Evolutionary conservation across 352 stramenopile genomes (phyloP), one percentile per base, ranked within the genome.

Genomic region (Phytophthora gonapodyides): DNA sequence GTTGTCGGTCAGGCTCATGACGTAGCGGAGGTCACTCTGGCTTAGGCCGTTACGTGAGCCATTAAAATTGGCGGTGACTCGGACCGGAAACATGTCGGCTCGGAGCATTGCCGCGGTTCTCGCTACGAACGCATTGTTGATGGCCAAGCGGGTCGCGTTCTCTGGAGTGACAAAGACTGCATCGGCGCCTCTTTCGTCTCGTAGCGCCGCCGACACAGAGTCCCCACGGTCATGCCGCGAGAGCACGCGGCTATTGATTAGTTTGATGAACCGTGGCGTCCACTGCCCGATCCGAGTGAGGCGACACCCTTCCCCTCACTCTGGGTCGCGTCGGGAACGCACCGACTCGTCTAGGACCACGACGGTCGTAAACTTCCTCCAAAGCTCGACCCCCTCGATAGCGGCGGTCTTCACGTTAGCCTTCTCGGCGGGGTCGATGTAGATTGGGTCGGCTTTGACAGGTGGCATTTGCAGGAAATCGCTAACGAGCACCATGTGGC

Each of bases 161-260:
- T 45, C 38, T 27, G 24, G 24, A 4, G 24, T 27, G 4, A 27
- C 24, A 27, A 27, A 27, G 24, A 27, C 24, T 27, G 24, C 3
- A 27, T 6, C 24, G 24, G 24, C 24, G 24, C 24, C 24, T 3
- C 4, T 27, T 27, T 27, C 24, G 2, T 27, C 24, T 27, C 2
- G 24, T 27, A 27, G 24, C 4, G 24, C 3, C 24, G 2, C 3
- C 24, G 24, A 27, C 6, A 4, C 2, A 27, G 24, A 27, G 0
- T 27, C 24, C n/a, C 24, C 24, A 4, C 3, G 24, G n/a, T 7
- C n/a, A 13, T 15, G 38, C 38, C 0, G 27, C 13, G 8, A n/a
- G n/a, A 45, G 38, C 38, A 45, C 38, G 16, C 38, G 38, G 38
- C 38, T 45, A 7, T 45, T 45, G 38, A 45, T 45, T 0, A 45